Evolutionary conservation across 169 alveolate species (phyloP).

Genomic region (Eimeria mitis): DNA sequence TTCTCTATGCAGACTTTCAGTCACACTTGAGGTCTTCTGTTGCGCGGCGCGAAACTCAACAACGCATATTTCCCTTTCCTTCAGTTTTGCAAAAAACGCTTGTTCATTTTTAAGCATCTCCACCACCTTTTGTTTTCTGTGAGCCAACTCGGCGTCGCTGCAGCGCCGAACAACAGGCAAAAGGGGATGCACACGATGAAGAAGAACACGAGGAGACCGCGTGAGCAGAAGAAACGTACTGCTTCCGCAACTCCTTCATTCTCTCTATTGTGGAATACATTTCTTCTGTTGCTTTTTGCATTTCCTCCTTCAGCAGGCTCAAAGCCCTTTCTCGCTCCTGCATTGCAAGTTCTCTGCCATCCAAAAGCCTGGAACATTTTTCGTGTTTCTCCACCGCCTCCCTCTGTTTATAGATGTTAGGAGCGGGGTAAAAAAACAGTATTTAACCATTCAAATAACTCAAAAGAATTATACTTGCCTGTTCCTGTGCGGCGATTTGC

Average conservation of each 20-base stretch:
- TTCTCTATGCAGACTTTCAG: neutral
- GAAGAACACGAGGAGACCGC: neutral
- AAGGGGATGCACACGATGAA: neutral
- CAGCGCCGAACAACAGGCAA: neutral
- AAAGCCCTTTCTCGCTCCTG: neutral
- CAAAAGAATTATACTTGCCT: neutral
- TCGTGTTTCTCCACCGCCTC: neutral
- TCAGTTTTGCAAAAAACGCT: neutral
- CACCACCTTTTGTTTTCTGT: neutral
- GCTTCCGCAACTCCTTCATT: constrained; percentile 38
- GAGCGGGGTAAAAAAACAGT: neutral
- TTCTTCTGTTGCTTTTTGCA: neutral
- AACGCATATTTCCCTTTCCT: neutral
- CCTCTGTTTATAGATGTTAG: neutral
- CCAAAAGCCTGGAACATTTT: neutral
- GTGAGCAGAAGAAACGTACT: neutral
- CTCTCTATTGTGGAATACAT: constrained; percentile 25
- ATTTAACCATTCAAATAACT: neutral
- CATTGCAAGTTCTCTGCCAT: neutral
- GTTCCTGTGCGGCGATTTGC: neutral
- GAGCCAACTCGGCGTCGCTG: constrained; percentile 26
- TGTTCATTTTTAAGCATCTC: neutral
- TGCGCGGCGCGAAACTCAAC: constrained; percentile 2
- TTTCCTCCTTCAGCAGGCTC: neutral
- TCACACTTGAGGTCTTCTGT: neutral